Conservation (phyloP, 2,329 filamentous ascomycete species). For the Emmonsia crescens region DNA sequence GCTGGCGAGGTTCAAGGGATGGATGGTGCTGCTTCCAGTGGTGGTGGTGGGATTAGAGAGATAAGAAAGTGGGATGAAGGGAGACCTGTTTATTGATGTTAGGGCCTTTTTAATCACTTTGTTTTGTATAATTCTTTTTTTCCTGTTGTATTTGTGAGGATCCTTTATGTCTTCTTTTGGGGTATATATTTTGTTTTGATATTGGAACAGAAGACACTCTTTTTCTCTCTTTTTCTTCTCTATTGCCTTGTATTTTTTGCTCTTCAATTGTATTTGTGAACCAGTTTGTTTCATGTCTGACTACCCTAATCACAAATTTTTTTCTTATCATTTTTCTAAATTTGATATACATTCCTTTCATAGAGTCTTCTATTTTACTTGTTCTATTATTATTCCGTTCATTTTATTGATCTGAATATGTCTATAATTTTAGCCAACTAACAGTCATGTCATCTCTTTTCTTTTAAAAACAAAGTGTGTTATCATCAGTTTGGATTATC, state of each 20-base stretch:
- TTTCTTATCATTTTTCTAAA: no score
- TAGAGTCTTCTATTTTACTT: no score
- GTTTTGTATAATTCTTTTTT: background rate
- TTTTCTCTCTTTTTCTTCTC: background rate
- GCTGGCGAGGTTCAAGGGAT: conserved; percentile 10
- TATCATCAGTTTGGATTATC: no score
- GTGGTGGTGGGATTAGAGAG: conserved; percentile 22
- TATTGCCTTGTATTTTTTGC: background rate
- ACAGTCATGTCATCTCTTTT: no score
- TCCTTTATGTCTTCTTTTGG: background rate
- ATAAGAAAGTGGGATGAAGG: conserved; percentile 38
- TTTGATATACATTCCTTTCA: no score
- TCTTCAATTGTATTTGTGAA: no score
- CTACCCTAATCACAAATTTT: no score
- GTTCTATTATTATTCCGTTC: no score
- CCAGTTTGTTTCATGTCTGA: no score
- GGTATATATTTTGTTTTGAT: conserved; percentile 1
- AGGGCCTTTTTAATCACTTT: background rate
- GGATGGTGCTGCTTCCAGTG: conserved; percentile 10
- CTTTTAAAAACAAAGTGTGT: no score
- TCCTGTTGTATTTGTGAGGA: background rate
- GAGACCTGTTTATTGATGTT: conserved; percentile 34
- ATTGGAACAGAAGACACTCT: background rate
- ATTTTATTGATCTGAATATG: no score
- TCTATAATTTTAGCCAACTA: no score